Conservation (phyloP, 1,139 yeast genomes). For the Candida frijolesensis region DNA sequence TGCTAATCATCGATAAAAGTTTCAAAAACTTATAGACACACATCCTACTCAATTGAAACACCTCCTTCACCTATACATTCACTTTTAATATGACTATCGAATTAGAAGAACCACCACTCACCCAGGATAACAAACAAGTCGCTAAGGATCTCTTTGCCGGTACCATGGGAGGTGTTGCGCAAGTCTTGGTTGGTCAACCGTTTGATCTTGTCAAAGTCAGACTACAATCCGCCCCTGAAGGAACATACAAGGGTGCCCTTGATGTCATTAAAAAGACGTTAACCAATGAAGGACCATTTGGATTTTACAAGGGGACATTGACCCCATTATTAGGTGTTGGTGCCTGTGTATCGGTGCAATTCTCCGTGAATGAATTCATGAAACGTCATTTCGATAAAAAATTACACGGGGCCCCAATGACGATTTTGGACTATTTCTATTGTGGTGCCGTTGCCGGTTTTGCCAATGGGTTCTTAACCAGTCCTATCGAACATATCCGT, state of each 20-base stretch:
- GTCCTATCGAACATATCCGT: constrained; percentile 93
- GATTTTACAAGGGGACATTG: constrained; percentile 87
- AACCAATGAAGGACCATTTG: constrained; percentile 73
- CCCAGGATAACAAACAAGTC: constrained; percentile 53
- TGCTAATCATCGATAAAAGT: background rate
- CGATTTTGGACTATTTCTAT: constrained; percentile 62
- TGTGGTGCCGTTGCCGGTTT: constrained; percentile 90
- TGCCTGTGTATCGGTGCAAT: constrained; percentile 82
- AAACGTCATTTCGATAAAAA: constrained; percentile 64
- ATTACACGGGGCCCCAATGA: constrained; percentile 42
- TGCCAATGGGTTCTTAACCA: constrained; percentile 83
- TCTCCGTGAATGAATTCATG: constrained; percentile 91
- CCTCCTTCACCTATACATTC: background rate
- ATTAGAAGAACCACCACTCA: constrained; percentile 49
- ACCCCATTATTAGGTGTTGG: constrained; percentile 91
- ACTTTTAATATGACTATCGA: constrained; percentile 38
- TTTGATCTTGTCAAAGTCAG: constrained; percentile 94
- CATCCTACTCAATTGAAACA: background rate
- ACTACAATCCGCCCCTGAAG: constrained; percentile 80
- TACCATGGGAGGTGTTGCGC: constrained; percentile 92
- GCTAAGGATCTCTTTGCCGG: constrained; percentile 85
- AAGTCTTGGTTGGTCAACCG: constrained; percentile 94
- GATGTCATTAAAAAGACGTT: constrained; percentile 75
- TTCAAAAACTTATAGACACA: background rate
- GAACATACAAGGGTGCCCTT: constrained; percentile 70